Base-by-base conservation (phyloP, 176 grass and related monocot species). In the barley (Hordeum vulgare) region DNA sequence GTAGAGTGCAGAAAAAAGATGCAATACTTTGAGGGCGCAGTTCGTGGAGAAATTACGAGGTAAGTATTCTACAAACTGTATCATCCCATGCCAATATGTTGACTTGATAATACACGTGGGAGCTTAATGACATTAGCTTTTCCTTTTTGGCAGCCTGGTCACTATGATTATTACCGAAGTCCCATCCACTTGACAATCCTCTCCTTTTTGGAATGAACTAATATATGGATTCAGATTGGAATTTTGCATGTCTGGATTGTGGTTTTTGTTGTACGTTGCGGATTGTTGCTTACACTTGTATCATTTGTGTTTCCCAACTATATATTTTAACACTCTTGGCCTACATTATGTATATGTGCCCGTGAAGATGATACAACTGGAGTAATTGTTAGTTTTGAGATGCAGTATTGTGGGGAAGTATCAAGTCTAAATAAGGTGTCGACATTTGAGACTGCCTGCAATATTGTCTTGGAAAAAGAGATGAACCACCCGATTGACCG, bases 1-100 rank as follows among this genome's bases (percentile, higher is more conserved):
- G 76, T 27, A 23, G 62, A 85, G 25, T 77, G 33, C 57, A 76
- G n/a, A 63, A 1, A 71, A 63, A 2, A 71, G 71, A 82, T 90
- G 40, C 15, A 58, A 20, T 81, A n/a, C 63, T 41, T 11, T 26
- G 41, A 57, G 71, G 71, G 23, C 4, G 14, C 39, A 31, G 21
- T 28, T 39, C 0, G n/a, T 51, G 53, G 61, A 89, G 1, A 60
- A 37, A 42, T 20, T 34, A 64, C 34, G 56, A 86, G 84, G 77
- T 68, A 54, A 61, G 39, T 39, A 49, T 85, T 67, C 51, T 70
- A 63, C 57, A 34, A 76, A 76, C 17, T 26, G 62, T 35, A 13
- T 44, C 29, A 13, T 44, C 29, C 4, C 36, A 37, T 65, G 11
- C 53, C 10, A 65, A 65, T 58, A 66, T 21, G 56, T 28, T 28